Percentiles rank a stretch among this genome's conserved stretches.
Conservation (phyloP, 1,139 yeast species). For the Protomyces inouyei region DNA sequence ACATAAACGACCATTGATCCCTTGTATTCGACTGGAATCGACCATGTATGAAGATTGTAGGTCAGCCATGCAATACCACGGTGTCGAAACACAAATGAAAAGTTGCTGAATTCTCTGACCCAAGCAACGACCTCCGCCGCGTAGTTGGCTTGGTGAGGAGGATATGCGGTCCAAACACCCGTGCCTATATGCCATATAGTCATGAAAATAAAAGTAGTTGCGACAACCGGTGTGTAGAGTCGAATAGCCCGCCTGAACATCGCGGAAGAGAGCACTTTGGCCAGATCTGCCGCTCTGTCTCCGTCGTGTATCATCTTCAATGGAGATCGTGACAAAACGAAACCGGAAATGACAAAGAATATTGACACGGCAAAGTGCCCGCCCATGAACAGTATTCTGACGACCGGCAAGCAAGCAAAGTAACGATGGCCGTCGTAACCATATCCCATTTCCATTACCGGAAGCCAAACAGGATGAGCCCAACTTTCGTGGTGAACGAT, state of each 20-base stretch:
- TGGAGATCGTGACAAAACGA: constrained; percentile 16
- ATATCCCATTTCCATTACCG: constrained; percentile 13
- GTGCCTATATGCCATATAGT: constrained; percentile 19
- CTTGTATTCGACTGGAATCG: constrained; percentile 17
- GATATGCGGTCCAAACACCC: constrained; percentile 22
- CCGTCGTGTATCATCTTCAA: constrained; percentile 18
- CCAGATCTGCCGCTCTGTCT: constrained; percentile 2
- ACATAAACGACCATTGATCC: constrained; percentile 22
- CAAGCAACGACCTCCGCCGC: constrained; percentile 4
- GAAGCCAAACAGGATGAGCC: constrained; percentile 20
- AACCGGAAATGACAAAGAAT: constrained; percentile 25
- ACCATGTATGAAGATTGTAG: constrained; percentile 25
- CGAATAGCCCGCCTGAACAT: constrained; percentile 16
- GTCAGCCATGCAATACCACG: constrained; percentile 20
- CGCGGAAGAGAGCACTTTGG: constrained; percentile 9
- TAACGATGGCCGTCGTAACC: constrained; percentile 8
- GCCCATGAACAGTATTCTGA: constrained; percentile 11
- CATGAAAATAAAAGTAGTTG: constrained; percentile 23
- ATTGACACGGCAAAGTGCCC: constrained; percentile 20
- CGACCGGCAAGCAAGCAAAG: constrained; percentile 5
- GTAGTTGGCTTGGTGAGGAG: constrained; percentile 12
- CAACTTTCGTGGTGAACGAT: constrained; percentile 21
- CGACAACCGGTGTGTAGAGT: constrained; percentile 19
- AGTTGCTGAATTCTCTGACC: constrained; percentile 17
- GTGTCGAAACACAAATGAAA: constrained; percentile 10